Percentiles rank a stretch among this genome's conserved stretches.
These are phyloP conservation scores for Cyclotella atomus DNA, from an alignment of 108 stramenopile genomes.

Conservation along the genomic window DNA sequence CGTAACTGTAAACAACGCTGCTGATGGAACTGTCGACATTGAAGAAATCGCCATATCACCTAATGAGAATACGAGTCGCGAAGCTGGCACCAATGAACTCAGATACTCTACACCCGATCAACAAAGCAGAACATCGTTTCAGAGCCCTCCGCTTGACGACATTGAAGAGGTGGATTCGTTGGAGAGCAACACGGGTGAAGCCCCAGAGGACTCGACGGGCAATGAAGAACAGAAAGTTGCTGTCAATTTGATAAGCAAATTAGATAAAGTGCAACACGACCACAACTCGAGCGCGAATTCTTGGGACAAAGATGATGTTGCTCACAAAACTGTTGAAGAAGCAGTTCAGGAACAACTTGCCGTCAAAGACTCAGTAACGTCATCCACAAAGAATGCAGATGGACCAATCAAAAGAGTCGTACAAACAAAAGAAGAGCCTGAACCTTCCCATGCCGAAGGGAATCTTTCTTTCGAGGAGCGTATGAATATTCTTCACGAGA, in stretches of 20 bases:
- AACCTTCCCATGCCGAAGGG: neutral
- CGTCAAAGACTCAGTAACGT: no score
- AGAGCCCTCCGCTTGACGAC: conserved; percentile 4
- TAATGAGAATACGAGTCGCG: neutral
- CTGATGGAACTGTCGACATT: neutral
- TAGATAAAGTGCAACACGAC: neutral
- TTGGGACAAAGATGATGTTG: conserved; percentile 3
- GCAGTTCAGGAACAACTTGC: no score
- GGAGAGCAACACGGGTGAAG: neutral
- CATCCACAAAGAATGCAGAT: no score
- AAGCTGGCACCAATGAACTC: neutral
- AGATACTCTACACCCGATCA: conserved; percentile 8
- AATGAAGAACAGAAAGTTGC: neutral
- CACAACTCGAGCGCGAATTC: neutral
- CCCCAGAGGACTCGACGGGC: neutral
- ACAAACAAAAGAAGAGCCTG: neutral
- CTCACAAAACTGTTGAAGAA: no score
- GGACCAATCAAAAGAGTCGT: no score
- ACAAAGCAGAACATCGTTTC: neutral
- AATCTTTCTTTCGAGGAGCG: conserved; percentile 39
- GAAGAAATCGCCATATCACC: neutral
- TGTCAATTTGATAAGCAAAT: no score
- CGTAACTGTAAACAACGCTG: neutral
- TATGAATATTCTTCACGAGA: conserved; percentile 34
- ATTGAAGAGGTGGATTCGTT: conserved; percentile 14